Base-by-base conservation (phyloP, 805 yeast genomes). In the Grigorovia humatica region DNA sequence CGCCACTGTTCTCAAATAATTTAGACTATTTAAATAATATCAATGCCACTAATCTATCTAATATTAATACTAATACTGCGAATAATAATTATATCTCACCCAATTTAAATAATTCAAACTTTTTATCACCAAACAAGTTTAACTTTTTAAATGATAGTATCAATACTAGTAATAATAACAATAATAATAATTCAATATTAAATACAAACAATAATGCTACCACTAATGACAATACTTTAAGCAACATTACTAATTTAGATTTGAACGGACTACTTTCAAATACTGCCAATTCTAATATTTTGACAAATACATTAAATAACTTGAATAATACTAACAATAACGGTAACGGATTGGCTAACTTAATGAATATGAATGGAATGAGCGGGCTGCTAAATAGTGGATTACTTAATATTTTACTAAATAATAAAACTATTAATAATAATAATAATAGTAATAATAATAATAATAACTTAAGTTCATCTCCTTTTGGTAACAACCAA, bases 1-100 rank as follows among this genome's bases (percentile, higher is more conserved):
- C 68, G 19, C 68, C 66, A 7, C 49, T 62, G 44, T 49, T 57
- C 9, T 54, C 63, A 15, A 58, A 52, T 32, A 27, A 17, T 35
- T 23, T 48, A 27, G 23, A 20, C 41, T 30, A 18, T 44, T 43
- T 35, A 19, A 23, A 35, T 20, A 40, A 46, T 13, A 19, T 23
- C 13, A 46, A 38, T 38, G 2, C 44, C 8, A 20, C 23, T 9
- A 19, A 15, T 35, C 18, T 19, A 32, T 27, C 30, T 43, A 48
- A 32, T 19, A 20, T 35, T 19, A 35, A 35, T 11, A 19, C 35
- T 18, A 46, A 20, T 38, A 13, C 32, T 20, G 18, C 17, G 2
- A 19, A 18, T 41, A 43, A 44, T 29, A 51, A 52, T 27, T 35
- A 52, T 12, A 43, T 56, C 9, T 56, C 59, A 1, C 61, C 61